Conservation (phyloP, 2,329 filamentous ascomycete species). For the Ophiosphaerella herpotricha region DNA sequence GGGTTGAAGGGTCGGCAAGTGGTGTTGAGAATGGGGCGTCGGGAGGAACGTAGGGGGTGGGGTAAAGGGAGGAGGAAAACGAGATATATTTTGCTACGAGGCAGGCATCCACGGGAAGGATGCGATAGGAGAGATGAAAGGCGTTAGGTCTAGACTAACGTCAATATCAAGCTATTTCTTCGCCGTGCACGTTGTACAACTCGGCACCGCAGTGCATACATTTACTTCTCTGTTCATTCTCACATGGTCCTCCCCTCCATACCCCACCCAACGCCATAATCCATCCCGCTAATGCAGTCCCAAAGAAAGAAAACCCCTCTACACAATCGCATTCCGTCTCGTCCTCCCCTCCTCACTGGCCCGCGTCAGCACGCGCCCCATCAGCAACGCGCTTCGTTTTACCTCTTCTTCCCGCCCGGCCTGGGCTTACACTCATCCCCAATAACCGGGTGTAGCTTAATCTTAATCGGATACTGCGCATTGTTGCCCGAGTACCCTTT, state of each 20-base stretch:
- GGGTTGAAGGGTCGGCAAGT: constrained; percentile 29
- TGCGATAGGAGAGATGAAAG: not conserved
- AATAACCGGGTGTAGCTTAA: constrained; percentile 55
- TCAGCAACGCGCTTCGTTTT: constrained; percentile 9
- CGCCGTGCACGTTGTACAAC: too few species aligned
- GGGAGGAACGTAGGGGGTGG: not conserved
- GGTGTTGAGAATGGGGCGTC: constrained; percentile 28
- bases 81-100: too few species aligned
- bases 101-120: not conserved
- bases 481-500: constrained; percentile 91
- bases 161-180: too few species aligned
- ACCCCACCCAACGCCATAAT: constrained; percentile 5
- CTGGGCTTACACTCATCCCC: constrained; percentile 58
- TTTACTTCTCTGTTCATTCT: not conserved
- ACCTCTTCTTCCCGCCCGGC: constrained; percentile 54
- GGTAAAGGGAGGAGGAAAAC: not conserved
- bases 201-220: too few species aligned
- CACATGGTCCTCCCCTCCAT: not conserved
- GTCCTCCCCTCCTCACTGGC: not conserved
- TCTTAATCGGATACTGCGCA: constrained; percentile 57
- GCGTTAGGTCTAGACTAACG: not conserved
- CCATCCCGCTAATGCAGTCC: constrained; percentile 4
- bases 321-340: not conserved
- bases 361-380: not conserved
- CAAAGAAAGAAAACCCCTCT: not conserved